These are phyloP conservation scores for Spizellomyces punctatus DNA, from an alignment of 192 early-diverging fungal genomes.

Conservation along the genomic window DNA sequence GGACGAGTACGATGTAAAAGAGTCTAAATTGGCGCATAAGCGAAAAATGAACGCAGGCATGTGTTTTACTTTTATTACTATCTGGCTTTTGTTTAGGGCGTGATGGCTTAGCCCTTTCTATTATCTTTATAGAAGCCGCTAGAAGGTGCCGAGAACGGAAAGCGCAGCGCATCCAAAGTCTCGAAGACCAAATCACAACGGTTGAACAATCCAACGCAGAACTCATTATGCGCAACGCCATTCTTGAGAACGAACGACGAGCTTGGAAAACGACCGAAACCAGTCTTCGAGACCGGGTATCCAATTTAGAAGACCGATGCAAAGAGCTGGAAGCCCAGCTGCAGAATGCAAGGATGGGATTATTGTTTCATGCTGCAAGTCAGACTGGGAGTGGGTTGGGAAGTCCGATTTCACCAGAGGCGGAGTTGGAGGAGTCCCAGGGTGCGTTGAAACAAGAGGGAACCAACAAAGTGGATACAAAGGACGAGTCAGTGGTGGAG, in stretches of 20 bases:
- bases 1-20: not conserved
- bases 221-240: constrained; percentile 34
- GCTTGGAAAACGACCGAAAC: constrained; percentile 14
- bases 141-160: constrained; percentile 31
- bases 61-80: not conserved
- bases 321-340: constrained; percentile 7
- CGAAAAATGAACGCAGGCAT: constrained; percentile 28
- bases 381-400: too few species aligned
- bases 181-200: constrained; percentile 21
- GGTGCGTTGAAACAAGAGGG: too few species aligned
- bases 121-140: constrained; percentile 18
- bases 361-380: not conserved
- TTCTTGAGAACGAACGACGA: constrained; percentile 38
- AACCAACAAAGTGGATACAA: too few species aligned
- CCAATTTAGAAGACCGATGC: not conserved
- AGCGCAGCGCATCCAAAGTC: constrained; percentile 24
- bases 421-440: too few species aligned
- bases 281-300: not conserved
- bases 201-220: constrained; percentile 76
- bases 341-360: constrained; percentile 7
- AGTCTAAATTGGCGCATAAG: constrained; percentile 28
- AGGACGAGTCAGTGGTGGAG: too few species aligned
- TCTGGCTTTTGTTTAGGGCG: not conserved
- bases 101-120: not conserved
- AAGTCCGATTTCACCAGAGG: too few species aligned